Base-by-base conservation (phyloP, 495 filamentous ascomycete species). In the Annulohypoxylon nitens region DNA sequence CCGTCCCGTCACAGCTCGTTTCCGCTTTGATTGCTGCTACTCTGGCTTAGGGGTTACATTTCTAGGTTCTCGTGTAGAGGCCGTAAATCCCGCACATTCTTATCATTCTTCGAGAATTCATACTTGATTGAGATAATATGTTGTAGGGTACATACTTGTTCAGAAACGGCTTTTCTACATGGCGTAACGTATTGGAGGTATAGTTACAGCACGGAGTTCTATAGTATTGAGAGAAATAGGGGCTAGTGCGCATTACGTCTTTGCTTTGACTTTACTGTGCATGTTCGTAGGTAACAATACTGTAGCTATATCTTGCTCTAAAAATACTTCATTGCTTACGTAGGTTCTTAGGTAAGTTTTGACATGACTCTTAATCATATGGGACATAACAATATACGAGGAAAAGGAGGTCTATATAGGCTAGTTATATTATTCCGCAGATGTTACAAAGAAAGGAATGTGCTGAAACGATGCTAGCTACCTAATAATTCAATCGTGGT, bases 81-180 rank as follows among this genome's bases (percentile, higher is more conserved):
- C 18, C 18, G 12, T 51, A 51, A 51, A 51, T 51, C 48, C 48
- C 48, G 18, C 48, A 51, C 25, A 20, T 4, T 51, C 48, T 12
- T 51, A 26, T 26, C 3, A 3, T 51, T 20, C 20, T 26, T 26
- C 48, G 30, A 30, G 30, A 30, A 43, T 43, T 14, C 12, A n/a
- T 43, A n/a, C 39, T 43, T 2, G 12, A 6, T 30, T 30, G 39
- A n/a, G 39, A 43, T 0, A 43, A 11, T n/a, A 43, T 1, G 0
- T 18, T n/a, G 43, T 47, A 4, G 16, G n/a, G 3, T 47, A 6
- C 30, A 6, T 30, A 30, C 0, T 30, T 1, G 5, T 30, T 30
- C 30, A 30, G 30, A 30, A 30, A 30, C 30, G 30, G 3, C 30
- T 30, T 30, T 30, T 30, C 3, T 3, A 30, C 30, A 6, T 30